phyloP scores from a whole-genome alignment of 306 rosid species.

The Canavalia gladiata region DNA sequence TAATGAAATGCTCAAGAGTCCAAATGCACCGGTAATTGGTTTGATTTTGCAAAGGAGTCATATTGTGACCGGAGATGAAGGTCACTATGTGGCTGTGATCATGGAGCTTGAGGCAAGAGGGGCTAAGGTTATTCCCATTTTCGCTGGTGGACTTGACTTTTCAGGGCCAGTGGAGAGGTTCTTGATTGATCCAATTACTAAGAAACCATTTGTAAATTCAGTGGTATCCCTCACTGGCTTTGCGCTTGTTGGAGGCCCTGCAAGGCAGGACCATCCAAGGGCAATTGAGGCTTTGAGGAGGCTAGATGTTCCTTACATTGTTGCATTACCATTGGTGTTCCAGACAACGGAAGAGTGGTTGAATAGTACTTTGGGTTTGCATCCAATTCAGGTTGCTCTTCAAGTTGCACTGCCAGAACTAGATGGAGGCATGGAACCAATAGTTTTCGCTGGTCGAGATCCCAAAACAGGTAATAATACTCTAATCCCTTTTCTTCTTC shows the following conservation, averaged over 20 bases:
- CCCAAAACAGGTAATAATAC: conserved; percentile 78
- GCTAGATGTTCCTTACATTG: conserved; percentile 95
- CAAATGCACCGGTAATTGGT: conserved; percentile 72
- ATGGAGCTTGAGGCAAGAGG: conserved; percentile 98
- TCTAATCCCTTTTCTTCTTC: not conserved
- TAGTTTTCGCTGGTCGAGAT: conserved; percentile 94
- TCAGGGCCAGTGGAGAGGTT: conserved; percentile 96
- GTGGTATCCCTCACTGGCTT: conserved; percentile 92
- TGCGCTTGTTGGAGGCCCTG: conserved; percentile 99
- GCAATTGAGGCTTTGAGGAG: conserved; percentile 87
- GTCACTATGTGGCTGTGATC: conserved; percentile 97
- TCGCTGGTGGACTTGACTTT: conserved; percentile 94
- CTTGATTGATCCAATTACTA: conserved; percentile 80
- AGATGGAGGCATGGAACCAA: conserved; percentile 99
- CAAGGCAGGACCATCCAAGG: conserved; percentile 98
- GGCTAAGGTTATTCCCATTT: conserved; percentile 93
- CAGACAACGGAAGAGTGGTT: conserved; percentile 99
- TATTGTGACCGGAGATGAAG: conserved; percentile 97
- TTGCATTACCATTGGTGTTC: conserved; percentile 93
- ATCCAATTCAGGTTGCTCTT: conserved; percentile 98
- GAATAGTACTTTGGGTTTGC: conserved; percentile 93
- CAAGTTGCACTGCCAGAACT: conserved; percentile 99
- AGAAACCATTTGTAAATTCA: conserved; percentile 82
- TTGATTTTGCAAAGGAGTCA: conserved; percentile 94
- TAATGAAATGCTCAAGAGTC: conserved; percentile 80